Base-by-base conservation (phyloP, 768 basidiomycete genomes). In the Kwoniella sp. region DNA sequence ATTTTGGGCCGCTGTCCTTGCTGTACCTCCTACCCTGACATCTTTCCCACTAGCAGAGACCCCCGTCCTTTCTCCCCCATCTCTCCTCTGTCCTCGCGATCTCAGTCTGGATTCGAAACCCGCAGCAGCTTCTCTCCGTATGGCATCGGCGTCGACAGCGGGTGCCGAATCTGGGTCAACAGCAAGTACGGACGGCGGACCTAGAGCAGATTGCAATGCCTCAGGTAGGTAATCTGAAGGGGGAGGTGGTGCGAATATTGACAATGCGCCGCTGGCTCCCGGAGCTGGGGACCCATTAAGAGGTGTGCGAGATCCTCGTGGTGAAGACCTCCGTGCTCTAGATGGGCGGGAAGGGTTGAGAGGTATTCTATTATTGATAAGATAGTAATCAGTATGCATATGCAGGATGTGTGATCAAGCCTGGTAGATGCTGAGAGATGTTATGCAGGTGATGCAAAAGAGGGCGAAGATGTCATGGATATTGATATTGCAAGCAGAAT, bases 31-130 rank as follows among this genome's bases (percentile, higher is more conserved):
- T n/a, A 76, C 68, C 46, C 67, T 72, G 46, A 73, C 74, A 36
- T 72, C 74, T 55, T 68, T 71, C 15, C 74, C 74, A 47, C 50
- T 58, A 12, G 74, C 74, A 21, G 54, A 65, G 1, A 76, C 70
- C 17, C 74, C 74, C 2, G 70, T 64, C 40, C 67, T 58, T n/a
- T 70, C 67, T 22, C 53, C 64, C 21, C 60, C 58, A 8, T 71
- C 69, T 37, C 61, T 48, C 33, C 52, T 51, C 10, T 66, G 58
- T 24, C 49, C 47, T 19, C 57, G 25, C 10, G 60, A 62, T 22
- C 69, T 46, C 36, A 67, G 52, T 46, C 71, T 54, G 13, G 65
- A 66, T 44, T 70, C 67, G 25, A 73, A 66, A 1, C 74, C 72
- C 30, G 71, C 72, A 19, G 68, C 74, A 25, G 68, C 72, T 27